phyloP scores from a whole-genome alignment of 1,139 yeast genomes.

The Eremothecium cymbalariae region DNA sequence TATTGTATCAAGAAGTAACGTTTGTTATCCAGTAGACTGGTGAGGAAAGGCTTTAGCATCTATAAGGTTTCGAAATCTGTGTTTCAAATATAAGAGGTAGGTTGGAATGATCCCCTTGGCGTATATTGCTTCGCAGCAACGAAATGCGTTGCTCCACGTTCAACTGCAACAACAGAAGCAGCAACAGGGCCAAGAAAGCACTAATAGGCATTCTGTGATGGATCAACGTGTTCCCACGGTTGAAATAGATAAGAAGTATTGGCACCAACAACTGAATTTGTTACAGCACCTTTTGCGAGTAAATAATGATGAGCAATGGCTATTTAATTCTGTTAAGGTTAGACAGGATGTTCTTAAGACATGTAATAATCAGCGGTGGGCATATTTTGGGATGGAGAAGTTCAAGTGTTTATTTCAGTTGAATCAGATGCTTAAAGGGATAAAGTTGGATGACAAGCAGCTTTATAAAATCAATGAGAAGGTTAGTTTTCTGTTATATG shows the following conservation, averaged over 20 bases:
- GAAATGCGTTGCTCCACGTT: neutral
- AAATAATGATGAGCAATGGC: slow-evolving; percentile 8
- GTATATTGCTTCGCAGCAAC: neutral
- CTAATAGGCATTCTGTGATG: neutral
- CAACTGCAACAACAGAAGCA: neutral
- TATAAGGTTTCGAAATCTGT: too few species aligned
- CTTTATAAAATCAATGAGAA: slow-evolving; percentile 12
- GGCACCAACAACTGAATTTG: slow-evolving; percentile 5
- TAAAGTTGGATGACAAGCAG: slow-evolving; percentile 8
- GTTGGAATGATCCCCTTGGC: slow-evolving; percentile 1
- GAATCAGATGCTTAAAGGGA: slow-evolving; percentile 6
- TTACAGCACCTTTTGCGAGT: slow-evolving; percentile 12
- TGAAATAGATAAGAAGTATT: slow-evolving; percentile 1
- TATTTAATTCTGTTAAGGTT: slow-evolving; percentile 9
- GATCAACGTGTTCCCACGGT: neutral
- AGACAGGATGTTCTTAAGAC: slow-evolving; percentile 7
- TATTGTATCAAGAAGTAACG: too few species aligned
- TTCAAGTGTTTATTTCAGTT: slow-evolving; percentile 8
- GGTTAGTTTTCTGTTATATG: slow-evolving; percentile 9
- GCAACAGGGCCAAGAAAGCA: neutral
- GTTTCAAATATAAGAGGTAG: too few species aligned
- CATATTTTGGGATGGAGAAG: slow-evolving; percentile 8
- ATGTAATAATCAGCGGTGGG: slow-evolving; percentile 9
- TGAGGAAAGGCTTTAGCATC: too few species aligned
- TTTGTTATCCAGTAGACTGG: too few species aligned